Conservation (phyloP, 495 filamentous ascomycete genomes). For the Venustampulla echinocandica region DNA sequence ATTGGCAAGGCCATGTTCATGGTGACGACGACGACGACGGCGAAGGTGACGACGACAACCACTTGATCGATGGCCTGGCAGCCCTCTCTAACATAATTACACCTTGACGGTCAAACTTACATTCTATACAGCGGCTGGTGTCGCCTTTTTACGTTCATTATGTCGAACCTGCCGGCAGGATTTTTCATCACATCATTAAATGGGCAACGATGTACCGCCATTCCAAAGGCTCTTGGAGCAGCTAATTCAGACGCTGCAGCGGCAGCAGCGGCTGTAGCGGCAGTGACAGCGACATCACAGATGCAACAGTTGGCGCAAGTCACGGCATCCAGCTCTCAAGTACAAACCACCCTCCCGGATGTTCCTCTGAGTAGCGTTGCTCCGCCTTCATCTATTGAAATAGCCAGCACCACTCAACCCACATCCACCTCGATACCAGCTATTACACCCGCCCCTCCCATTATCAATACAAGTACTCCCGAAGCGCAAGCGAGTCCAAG, state of each 20-base stretch:
- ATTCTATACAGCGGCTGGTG: conserved; percentile 17
- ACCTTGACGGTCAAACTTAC: conserved; percentile 18
- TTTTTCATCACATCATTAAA: conserved; percentile 35
- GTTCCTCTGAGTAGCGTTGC: conserved; percentile 17
- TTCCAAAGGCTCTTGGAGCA: conserved; percentile 29
- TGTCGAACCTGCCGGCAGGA: conserved; percentile 30
- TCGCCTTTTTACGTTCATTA: conserved; percentile 18
- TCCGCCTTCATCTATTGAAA: conserved; percentile 6
- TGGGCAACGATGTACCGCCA: conserved; percentile 39
- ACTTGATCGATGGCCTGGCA: conserved; percentile 18
- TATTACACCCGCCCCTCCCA: conserved; percentile 3
- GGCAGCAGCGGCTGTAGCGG: conserved; percentile 3
- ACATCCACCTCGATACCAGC: neutral
- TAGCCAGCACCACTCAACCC: neutral
- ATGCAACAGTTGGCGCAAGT: neutral
- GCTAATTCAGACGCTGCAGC: conserved; percentile 7
- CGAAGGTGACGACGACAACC: neutral
- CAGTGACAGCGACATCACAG: neutral
- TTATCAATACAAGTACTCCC: conserved; percentile 12
- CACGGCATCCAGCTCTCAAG: conserved; percentile 3
- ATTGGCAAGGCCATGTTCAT: conserved; percentile 8
- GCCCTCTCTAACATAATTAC: conserved; percentile 9
- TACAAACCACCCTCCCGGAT: conserved; percentile 13
- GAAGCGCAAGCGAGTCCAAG: conserved; percentile 13
- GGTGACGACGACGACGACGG: neutral